Base-by-base conservation (phyloP, 495 filamentous ascomycete species). In the Penicillium samsonianum region DNA sequence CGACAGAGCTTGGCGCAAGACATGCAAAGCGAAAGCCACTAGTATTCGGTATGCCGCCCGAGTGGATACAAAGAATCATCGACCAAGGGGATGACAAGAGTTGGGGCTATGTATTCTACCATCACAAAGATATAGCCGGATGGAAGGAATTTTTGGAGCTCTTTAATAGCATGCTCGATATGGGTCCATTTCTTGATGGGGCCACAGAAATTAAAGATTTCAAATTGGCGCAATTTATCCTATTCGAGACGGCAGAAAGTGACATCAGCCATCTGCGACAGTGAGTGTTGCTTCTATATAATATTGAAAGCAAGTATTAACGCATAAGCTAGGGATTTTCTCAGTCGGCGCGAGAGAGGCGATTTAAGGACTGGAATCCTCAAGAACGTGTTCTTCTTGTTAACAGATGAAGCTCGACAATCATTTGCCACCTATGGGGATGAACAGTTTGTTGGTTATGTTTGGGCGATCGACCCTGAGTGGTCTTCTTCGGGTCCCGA, bases 341-440 rank as follows among this genome's bases (percentile, higher is more conserved):
- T 28, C 4, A 17, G 23, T 86, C 50, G 38, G 6, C 38, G 50
- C 25, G 38, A 43, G 50, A 53, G 50, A 19, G 50, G 19, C 17
- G 50, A 44, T 7, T 7, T 42, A 30, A 53, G 43, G 23, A 5
- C 50, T 19, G 38, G 38, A 12, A 16, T 53, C 30, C 38, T 43
- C 25, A 43, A 43, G 14, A 53, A 53, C 5, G 50, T 53, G 1
- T 22, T 53, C 7, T 44, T 53, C 19, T 44, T 53, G 38, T 1
- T 44, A 12, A 43, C 50, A 53, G 48, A 51, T 14, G 50, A 53
- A 30, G 49, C 49, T 10, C 49, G 9, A 5, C 10, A 4, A 53
- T 10, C 50, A 10, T 44, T 22, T 12, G 38, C 23, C 28, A 53
- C 33, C 30, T 11, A 17, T 53, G 50, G 33, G 17, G 5, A 38